Evolutionary conservation across 179 eudicot species (phyloP).

Genomic region (Dionaea muscipula): DNA sequence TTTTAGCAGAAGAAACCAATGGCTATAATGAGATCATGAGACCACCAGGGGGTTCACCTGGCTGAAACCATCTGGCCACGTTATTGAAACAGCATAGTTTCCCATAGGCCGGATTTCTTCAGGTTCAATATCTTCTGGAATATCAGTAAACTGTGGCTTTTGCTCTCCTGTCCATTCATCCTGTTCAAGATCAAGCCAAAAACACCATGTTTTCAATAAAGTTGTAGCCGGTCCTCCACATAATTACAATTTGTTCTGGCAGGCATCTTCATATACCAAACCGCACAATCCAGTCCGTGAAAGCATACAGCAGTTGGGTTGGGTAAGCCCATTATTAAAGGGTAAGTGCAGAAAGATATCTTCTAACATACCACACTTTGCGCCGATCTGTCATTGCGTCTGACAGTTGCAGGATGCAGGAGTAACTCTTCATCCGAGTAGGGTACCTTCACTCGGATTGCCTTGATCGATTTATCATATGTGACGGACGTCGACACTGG

Average conservation of each 20-base stretch:
- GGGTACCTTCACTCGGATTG: constrained; percentile 88
- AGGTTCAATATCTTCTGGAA: constrained; percentile 90
- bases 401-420: constrained; percentile 90
- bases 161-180: constrained; percentile 99
- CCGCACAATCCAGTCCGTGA: too few species aligned
- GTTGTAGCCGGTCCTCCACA: too few species aligned
- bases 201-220: too few species aligned
- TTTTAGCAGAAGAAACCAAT: too few species aligned
- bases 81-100: constrained; percentile 86
- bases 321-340: too few species aligned
- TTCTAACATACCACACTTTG: constrained; percentile 78
- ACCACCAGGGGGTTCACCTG: constrained; percentile 56
- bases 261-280: too few species aligned
- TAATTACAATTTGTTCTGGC: too few species aligned
- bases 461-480: constrained; percentile 67
- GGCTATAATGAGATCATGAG: too few species aligned
- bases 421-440: constrained; percentile 83
- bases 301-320: too few species aligned
- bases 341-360: too few species aligned
- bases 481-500: constrained; percentile 88
- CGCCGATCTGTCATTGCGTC: constrained; percentile 94
- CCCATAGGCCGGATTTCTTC: constrained; percentile 98
- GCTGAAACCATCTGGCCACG: constrained; percentile 97
- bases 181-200: constrained; percentile 21
- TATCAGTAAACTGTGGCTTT: constrained; percentile 53